Base-by-base conservation (phyloP, 2,329 filamentous ascomycete species). In the Cytospora schulzeri region DNA sequence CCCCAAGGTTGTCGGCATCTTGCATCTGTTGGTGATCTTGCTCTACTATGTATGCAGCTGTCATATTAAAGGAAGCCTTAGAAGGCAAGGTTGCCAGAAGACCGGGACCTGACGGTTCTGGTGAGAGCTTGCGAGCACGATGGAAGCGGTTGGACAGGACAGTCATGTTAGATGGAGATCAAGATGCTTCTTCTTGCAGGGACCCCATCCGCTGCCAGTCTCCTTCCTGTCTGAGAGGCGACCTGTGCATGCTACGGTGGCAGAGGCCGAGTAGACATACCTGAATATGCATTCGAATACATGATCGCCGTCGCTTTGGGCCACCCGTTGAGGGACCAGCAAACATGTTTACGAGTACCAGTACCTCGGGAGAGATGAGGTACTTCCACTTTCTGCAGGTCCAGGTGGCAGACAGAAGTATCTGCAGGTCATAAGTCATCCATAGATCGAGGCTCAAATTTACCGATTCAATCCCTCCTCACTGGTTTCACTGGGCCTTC, bases 361-460 rank as follows among this genome's bases (percentile, higher is more conserved):
- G 17, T 56, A 56, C 52, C 38, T 11, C 15, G 14, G n/a, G n/a
- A 24, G n/a, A 48, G n/a, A 24, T 24, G 45, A 48, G 45, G 59
- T 51, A 62, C 52, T 31, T 56, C 28, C 4, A 11, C 31, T 38
- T 45, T 26, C 38, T 62, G 60, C 51, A 64, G 62, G 62, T 45
- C 33, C 41, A 15, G 51, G 52, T 57, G 58, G n/a, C 8, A 55
- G 24, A 41, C 48, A 60, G 22, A 51, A 55, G 62, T 57, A 48
- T 33, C 61, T 63, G 61, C 55, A 48, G 45, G 11, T 28, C 31
- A 48, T 62, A 53, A 38, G 52, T 57, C 60, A 38, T 45, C 38
- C 41, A 45, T 52, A 63, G 61, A 63, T 63, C 63, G 63, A 65
- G 63, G 52, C 63, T 65, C 63, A 65, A 65, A 54, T 56, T 58